Conservation (phyloP, 352 stramenopile genomes). For the Phytophthora citrophthora region DNA sequence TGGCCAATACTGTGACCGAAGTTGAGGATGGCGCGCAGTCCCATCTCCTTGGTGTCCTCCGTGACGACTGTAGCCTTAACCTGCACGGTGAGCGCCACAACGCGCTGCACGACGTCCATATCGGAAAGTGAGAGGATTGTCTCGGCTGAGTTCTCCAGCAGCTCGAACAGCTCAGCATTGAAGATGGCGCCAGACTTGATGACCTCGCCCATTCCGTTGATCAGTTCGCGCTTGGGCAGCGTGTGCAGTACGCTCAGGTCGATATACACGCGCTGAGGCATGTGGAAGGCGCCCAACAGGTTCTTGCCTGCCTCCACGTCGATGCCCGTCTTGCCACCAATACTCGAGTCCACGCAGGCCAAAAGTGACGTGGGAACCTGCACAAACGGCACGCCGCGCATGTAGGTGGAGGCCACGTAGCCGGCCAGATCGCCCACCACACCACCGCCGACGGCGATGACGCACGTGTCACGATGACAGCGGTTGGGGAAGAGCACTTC, state of each 20-base stretch:
- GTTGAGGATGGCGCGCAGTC: slow-evolving; percentile 97
- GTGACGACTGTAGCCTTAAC: slow-evolving; percentile 97
- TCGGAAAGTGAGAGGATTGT: slow-evolving; percentile 65
- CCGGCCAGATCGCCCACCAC: slow-evolving; percentile 98
- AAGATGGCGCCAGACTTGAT: slow-evolving; percentile 98
- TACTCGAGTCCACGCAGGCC: slow-evolving; percentile 98
- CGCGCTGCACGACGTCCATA: slow-evolving; percentile 71
- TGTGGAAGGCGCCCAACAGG: slow-evolving; percentile 98
- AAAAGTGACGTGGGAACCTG: slow-evolving; percentile 98
- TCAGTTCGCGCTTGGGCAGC: slow-evolving; percentile 96
- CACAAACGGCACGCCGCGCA: slow-evolving; percentile 90
- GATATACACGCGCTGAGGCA: slow-evolving; percentile 97
- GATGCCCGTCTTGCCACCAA: slow-evolving; percentile 98
- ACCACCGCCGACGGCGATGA: slow-evolving; percentile 94
- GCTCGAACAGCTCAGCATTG: slow-evolving; percentile 93
- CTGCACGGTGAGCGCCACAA: slow-evolving; percentile 72
- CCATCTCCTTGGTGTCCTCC: slow-evolving; percentile 95
- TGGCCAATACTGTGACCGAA: slow-evolving; percentile 99
- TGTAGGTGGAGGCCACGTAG: slow-evolving; percentile 98
- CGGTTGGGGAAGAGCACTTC: slow-evolving; percentile 82
- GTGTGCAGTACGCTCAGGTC: slow-evolving; percentile 94
- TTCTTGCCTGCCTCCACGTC: slow-evolving; percentile 98
- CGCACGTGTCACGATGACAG: slow-evolving; percentile 83
- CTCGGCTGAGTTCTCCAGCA: slow-evolving; percentile 93
- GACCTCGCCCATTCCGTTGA: slow-evolving; percentile 95